Conservation (phyloP, 129 eudicot genomes). For the Flaveria brownii region DNA sequence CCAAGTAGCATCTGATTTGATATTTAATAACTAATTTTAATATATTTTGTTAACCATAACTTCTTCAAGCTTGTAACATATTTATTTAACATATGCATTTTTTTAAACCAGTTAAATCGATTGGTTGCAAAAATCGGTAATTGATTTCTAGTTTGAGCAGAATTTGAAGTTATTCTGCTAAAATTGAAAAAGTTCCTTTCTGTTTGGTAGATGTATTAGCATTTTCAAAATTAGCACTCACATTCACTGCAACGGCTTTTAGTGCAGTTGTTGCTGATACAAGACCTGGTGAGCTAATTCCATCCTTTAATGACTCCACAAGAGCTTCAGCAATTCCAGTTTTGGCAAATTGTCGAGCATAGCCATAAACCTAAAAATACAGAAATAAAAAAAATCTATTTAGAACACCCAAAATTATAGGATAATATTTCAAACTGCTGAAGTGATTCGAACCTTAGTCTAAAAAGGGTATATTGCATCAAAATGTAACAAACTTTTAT, state of each 20-base stretch:
- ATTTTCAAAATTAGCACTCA: constrained; percentile 40
- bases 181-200: background rate
- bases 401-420: background rate
- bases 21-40: background rate
- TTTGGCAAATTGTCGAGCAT: constrained; percentile 90
- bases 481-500: background rate
- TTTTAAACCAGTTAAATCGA: background rate
- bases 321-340: constrained; percentile 81
- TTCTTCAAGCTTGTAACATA: background rate
- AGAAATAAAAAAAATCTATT: background rate
- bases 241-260: constrained; percentile 93
- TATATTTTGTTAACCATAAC: background rate
- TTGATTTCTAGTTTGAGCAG: background rate
- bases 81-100: background rate
- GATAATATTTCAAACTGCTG: background rate
- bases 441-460: background rate
- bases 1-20: background rate
- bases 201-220: background rate
- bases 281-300: constrained; percentile 60
- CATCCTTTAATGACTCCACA: constrained; percentile 66
- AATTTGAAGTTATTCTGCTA: background rate
- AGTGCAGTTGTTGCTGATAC: constrained; percentile 83
- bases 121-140: background rate
- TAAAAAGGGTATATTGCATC: background rate
- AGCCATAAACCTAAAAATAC: constrained; percentile 76